phyloP scores from a whole-genome alignment of 208 protist genomes.

The Balamuthia mandrillaris region DNA sequence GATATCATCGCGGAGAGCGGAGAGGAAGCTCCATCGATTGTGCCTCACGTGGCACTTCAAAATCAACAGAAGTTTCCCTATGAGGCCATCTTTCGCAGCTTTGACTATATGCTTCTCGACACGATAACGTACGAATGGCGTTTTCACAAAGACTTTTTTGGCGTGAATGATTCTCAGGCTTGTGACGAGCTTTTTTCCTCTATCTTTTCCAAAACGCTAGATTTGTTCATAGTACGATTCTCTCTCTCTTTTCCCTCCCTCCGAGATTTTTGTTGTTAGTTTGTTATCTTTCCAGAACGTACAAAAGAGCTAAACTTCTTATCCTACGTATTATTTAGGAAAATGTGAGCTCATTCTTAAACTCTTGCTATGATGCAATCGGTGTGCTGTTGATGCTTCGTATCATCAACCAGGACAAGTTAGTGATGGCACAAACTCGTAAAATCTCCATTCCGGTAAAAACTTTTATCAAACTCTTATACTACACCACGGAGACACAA shows the following conservation, averaged over 20 bases:
- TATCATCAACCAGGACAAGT: background rate
- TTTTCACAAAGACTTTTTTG: too few species aligned
- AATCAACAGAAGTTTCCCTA: background rate
- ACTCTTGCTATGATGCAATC: too few species aligned
- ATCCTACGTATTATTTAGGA: too few species aligned
- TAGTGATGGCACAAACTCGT: background rate
- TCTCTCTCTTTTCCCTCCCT: too few species aligned
- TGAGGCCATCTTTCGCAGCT: background rate
- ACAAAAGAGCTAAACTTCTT: too few species aligned
- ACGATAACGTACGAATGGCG: background rate
- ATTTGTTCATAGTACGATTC: too few species aligned
- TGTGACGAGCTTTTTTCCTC: too few species aligned
- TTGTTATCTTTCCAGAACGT: too few species aligned
- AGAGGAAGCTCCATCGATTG: background rate
- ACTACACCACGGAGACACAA: background rate
- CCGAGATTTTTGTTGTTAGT: too few species aligned
- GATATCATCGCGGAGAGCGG: background rate
- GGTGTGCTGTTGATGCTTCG: constrained; percentile 2
- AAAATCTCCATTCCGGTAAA: background rate
- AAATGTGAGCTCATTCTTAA: too few species aligned
- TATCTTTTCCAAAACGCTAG: too few species aligned
- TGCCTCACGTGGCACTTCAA: background rate
- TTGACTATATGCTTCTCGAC: background rate
- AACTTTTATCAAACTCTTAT: background rate
- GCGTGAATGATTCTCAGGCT: too few species aligned